Evolutionary conservation across 768 basidiomycete species (phyloP).

Genomic region (Leccinum ochraceum): DNA sequence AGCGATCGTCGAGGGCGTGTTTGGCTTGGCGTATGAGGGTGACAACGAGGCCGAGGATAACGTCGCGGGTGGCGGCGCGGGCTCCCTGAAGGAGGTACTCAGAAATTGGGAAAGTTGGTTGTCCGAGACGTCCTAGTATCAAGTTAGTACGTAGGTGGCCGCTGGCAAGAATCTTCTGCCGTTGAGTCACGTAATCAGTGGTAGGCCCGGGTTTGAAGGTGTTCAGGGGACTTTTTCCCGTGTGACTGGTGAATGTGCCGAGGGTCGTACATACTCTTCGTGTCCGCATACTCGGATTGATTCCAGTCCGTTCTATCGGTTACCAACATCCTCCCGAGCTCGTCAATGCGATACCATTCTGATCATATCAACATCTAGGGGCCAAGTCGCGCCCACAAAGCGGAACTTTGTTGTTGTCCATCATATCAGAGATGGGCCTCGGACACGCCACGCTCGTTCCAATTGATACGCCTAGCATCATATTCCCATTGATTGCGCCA

Average conservation of each 20-base stretch:
- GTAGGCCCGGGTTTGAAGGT: neutral
- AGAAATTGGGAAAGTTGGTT: conserved; percentile 35
- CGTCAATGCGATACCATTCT: neutral
- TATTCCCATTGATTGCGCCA: neutral
- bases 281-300: neutral
- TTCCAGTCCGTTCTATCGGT: neutral
- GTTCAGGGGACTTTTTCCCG: neutral
- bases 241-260: neutral
- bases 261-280: neutral
- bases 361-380: neutral
- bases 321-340: neutral
- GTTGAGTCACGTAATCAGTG: neutral
- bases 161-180: neutral
- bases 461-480: neutral
- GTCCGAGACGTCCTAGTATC: conserved; percentile 8
- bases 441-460: neutral
- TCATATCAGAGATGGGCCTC: neutral
- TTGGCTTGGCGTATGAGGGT: conserved; percentile 40
- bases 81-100: conserved; percentile 13
- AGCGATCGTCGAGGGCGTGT: conserved; percentile 76
- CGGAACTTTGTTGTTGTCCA: neutral
- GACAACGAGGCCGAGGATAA: neutral
- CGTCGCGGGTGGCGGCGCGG: neutral
- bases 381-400: neutral
- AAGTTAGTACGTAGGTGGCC: neutral